These are phyloP conservation scores for Euptelea pleiosperma DNA, from an alignment of 164 flowering plant genomes.

Conservation along the genomic window DNA sequence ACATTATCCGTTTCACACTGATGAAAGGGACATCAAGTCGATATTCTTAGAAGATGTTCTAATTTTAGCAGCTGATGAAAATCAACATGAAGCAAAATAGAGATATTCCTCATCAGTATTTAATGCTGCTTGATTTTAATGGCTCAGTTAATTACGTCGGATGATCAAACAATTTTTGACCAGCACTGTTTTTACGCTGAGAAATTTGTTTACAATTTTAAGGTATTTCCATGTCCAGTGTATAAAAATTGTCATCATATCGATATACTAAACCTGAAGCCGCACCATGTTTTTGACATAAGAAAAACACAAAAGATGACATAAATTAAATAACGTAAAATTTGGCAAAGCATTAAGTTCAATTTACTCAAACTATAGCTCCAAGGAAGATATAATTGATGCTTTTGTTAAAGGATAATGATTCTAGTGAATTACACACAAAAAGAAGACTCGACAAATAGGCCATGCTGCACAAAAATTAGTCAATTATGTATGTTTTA, in stretches of 20 bases:
- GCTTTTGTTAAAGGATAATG: too few species aligned
- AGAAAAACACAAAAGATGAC: too few species aligned
- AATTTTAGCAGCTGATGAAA: not conserved
- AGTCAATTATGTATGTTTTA: too few species aligned
- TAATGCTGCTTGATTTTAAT: conserved; percentile 1
- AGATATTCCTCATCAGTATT: conserved; percentile 5
- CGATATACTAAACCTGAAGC: too few species aligned
- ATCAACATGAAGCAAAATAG: too few species aligned
- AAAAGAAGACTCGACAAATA: too few species aligned
- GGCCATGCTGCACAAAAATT: too few species aligned
- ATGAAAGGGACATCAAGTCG: not conserved
- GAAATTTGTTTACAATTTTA: not conserved
- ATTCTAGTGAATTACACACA: not conserved
- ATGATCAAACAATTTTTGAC: too few species aligned
- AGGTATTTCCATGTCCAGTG: not conserved
- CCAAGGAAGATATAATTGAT: not conserved
- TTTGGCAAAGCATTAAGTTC: not conserved
- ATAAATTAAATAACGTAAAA: not conserved
- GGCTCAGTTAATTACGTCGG: too few species aligned
- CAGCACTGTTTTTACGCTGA: too few species aligned
- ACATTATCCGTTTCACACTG: not conserved
- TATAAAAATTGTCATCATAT: not conserved
- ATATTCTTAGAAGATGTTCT: not conserved
- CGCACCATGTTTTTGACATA: too few species aligned
- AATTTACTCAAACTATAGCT: not conserved